Evolutionary conservation across 139 green algal genomes (phyloP), one percentile per base, ranked within the genome.

Genomic region (Ettlia oleoabundans): DNA sequence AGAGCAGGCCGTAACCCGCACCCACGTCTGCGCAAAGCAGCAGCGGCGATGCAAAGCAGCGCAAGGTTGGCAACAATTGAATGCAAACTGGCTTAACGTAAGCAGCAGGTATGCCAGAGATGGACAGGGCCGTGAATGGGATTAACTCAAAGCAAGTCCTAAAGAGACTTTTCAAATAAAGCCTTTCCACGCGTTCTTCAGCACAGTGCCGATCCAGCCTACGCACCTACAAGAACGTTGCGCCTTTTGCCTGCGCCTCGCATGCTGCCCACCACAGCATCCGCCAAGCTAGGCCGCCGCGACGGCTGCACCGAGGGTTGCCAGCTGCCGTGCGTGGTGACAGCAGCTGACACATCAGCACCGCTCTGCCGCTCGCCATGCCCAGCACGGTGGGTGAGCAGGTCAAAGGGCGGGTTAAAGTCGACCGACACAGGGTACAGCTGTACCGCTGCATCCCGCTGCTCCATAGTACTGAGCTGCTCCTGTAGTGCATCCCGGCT

Each of bases 231-330:
- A 4, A 86, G 77, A 33, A 81, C 78, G 38, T 35, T 78, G 32
- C 22, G 71, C 47, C 35, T 79, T 61, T 33, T 61, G 63, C 2
- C 82, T 38, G 13, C 62, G 30, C 82, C 81, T 22, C 88, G 89
- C 37, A 97, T 85, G 0, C 88, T 86, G 26, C 94, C 94, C 2
- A 96, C 86, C 26, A 98, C 80, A 3, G 89, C 93, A n/a, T 97
- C 94, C 18, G 88, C 87, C 38, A 95, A 86, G n/a, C 84, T 89
- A 38, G 94, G 94, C 13, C 72, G 62, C 35, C 90, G 77, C 35
- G 47, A 68, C 32, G 90, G 88, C 35, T 85, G 79, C 55, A 93
- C 86, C 7, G 86, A 87, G 5, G 93, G 84, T 86, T 97, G 92
- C 93, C 93, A 98, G 32, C 64, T 88, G 53, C 94, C 94, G 64